Conservation (phyloP, 768 basidiomycete genomes). For the Hirschioporus abietinus region DNA sequence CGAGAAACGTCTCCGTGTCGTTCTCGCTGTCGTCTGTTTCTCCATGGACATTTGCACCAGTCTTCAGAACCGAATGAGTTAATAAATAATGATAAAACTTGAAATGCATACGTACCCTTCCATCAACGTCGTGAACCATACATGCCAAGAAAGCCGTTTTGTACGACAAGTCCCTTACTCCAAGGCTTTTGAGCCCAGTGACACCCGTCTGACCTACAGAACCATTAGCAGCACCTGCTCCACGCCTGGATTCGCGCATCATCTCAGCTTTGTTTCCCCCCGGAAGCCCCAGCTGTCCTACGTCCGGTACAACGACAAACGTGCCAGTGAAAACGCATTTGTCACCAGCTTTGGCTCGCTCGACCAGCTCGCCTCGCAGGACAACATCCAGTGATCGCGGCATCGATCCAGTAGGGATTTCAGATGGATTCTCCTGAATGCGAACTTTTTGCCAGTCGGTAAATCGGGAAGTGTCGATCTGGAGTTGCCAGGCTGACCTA, state of each 20-base stretch:
- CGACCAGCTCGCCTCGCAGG: constrained; percentile 90
- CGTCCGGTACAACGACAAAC: constrained; percentile 98
- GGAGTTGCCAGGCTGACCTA: constrained; percentile 84
- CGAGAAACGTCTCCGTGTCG: constrained; percentile 78
- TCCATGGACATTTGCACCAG: constrained; percentile 82
- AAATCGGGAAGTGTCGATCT: constrained; percentile 94
- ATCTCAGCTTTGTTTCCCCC: constrained; percentile 91
- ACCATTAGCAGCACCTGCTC: constrained; percentile 52
- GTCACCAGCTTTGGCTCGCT: constrained; percentile 98
- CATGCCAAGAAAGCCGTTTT: constrained; percentile 98
- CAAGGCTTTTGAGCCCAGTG: constrained; percentile 88
- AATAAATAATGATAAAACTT: constrained; percentile 2
- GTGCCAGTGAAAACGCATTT: constrained; percentile 98
- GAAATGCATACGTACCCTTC: constrained; percentile 53
- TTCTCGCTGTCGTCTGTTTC: constrained; percentile 79
- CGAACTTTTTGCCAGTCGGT: constrained; percentile 99
- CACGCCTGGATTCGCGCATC: constrained; percentile 76
- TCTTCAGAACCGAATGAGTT: constrained; percentile 38
- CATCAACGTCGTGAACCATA: constrained; percentile 92
- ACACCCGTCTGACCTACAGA: constrained; percentile 77
- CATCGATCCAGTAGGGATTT: constrained; percentile 98
- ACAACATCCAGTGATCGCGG: constrained; percentile 96
- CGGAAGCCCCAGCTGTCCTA: constrained; percentile 90
- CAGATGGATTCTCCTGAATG: constrained; percentile 97
- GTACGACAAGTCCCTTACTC: constrained; percentile 93